Conservation (phyloP, 2,329 filamentous ascomycete genomes). For the Arthrobotrys sphaeroides region DNA sequence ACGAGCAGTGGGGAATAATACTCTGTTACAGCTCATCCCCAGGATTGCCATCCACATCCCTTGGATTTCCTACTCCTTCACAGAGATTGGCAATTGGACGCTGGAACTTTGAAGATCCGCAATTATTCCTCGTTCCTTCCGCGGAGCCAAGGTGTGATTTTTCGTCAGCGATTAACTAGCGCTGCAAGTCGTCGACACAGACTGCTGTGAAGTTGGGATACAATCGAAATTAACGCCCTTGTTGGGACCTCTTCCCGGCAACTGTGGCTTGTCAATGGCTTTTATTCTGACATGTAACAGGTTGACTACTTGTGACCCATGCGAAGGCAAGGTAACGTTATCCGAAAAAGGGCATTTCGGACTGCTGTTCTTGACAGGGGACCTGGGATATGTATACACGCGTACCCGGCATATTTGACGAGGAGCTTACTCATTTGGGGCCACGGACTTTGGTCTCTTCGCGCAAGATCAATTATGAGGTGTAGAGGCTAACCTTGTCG, state of each 20-base stretch:
- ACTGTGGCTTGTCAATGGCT: conserved; percentile 41
- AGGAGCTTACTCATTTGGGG: no score
- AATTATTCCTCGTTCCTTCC: neutral
- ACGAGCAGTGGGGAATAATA: neutral
- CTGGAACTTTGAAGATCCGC: neutral
- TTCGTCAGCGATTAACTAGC: conserved; percentile 22
- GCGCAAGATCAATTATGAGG: no score
- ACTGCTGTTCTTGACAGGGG: neutral
- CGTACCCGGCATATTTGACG: no score
- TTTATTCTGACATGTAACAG: conserved; percentile 5
- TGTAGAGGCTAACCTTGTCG: no score
- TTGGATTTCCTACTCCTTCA: neutral
- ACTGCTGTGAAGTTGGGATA: conserved; percentile 31
- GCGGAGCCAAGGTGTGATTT: conserved; percentile 1
- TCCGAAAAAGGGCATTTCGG: conserved; percentile 22
- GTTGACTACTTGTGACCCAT: conserved; percentile 4
- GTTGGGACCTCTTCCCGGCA: neutral
- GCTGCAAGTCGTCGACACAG: neutral
- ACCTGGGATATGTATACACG: neutral
- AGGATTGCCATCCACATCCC: neutral
- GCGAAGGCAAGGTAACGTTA: conserved; percentile 24
- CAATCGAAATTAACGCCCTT: neutral
- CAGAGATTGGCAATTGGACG: neutral
- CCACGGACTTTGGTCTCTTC: no score
- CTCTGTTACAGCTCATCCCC: neutral